phyloP scores from a whole-genome alignment of 768 basidiomycete genomes.

The Udeniomyces megalosporus region DNA sequence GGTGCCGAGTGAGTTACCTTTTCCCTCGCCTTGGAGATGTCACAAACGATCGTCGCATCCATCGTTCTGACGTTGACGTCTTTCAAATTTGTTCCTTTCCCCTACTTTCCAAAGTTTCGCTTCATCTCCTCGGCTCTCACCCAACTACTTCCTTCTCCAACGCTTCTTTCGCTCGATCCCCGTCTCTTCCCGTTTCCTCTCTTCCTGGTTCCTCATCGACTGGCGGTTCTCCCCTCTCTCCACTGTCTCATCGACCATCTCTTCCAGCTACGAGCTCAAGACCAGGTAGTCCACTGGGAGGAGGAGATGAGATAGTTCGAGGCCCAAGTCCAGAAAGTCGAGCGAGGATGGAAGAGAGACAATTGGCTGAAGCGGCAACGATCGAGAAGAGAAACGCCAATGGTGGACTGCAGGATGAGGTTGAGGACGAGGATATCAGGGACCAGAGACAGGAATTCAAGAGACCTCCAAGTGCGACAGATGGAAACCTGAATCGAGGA shows the following conservation, averaged over 20 bases:
- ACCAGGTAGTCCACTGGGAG: not conserved
- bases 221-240: not conserved
- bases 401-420: too few species aligned
- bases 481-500: constrained; percentile 10
- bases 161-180: constrained; percentile 2
- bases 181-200: not conserved
- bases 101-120: not conserved
- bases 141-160: constrained; percentile 3
- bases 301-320: not conserved
- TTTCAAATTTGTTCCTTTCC: too few species aligned
- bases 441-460: constrained; percentile 6
- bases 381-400: not conserved
- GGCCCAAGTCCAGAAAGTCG: constrained; percentile 4
- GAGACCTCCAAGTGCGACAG: not conserved
- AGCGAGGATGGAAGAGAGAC: not conserved
- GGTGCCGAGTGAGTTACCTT: constrained; percentile 37
- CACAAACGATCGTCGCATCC: not conserved
- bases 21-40: not conserved
- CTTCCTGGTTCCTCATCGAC: not conserved
- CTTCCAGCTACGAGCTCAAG: not conserved
- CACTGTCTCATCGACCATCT: not conserved
- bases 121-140: constrained; percentile 14
- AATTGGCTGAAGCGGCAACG: not conserved
- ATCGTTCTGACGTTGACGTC: too few species aligned
- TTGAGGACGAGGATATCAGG: not conserved